Evolutionary conservation across 345 rosid genomes (phyloP).

Genomic region (Arabidopsis arenosa): DNA sequence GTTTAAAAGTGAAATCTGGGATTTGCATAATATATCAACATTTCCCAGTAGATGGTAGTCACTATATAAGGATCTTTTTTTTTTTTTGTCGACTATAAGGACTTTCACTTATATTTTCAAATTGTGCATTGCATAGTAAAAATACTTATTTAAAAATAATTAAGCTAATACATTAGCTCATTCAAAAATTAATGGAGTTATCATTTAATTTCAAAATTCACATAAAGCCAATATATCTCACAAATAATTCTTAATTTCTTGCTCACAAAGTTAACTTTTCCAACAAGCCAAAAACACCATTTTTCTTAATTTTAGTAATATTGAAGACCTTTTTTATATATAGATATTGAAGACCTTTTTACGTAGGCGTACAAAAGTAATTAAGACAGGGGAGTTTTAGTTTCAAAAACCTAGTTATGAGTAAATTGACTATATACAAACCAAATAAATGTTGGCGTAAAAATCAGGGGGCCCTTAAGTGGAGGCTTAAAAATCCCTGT

Average conservation of each 20-base stretch:
- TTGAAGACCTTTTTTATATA: neutral
- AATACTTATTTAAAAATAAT: neutral
- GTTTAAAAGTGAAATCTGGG: neutral
- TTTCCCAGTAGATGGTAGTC: neutral
- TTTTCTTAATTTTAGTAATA: slow-evolving; percentile 2
- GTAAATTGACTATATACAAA: neutral
- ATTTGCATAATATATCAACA: neutral
- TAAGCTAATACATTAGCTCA: neutral
- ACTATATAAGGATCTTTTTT: too few species aligned
- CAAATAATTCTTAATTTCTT: neutral
- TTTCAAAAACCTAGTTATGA: neutral
- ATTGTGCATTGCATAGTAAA: neutral
- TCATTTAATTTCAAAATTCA: neutral
- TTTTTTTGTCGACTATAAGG: too few species aligned
- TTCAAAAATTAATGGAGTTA: neutral
- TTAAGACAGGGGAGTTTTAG: neutral
- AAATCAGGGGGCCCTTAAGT: too few species aligned
- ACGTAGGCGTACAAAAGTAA: neutral
- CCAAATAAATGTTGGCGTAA: slow-evolving; percentile 24
- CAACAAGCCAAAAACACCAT: slow-evolving; percentile 24
- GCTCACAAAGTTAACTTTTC: neutral
- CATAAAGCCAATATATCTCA: neutral
- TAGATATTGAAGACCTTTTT: neutral
- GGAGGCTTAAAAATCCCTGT: too few species aligned
- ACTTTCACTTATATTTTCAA: too few species aligned